Conservation (phyloP, 2,329 filamentous ascomycete species). For the Orbilia brochopaga region DNA sequence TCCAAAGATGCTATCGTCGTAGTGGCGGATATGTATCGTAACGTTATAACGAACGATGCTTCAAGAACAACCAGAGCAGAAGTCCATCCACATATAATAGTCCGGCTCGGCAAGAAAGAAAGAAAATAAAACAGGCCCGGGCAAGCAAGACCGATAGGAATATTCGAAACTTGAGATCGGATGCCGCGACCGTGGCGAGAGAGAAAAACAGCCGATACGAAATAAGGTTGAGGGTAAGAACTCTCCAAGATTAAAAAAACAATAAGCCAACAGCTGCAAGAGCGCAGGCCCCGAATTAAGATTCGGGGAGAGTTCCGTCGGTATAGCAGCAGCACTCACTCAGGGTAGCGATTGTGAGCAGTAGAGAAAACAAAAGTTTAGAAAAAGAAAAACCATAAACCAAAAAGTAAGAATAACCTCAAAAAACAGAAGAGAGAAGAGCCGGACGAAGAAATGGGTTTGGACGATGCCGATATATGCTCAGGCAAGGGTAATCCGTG, state of each 20-base stretch:
- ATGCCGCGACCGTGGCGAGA: slow-evolving; percentile 50
- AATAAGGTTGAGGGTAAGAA: slow-evolving; percentile 39
- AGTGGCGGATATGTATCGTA: too few species aligned
- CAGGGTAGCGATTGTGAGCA: background rate
- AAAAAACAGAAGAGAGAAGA: too few species aligned
- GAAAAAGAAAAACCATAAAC: slow-evolving; percentile 20
- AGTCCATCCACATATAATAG: background rate
- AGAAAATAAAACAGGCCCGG: background rate
- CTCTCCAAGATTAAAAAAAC: background rate
- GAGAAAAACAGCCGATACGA: slow-evolving; percentile 28
- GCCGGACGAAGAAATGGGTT: slow-evolving; percentile 32
- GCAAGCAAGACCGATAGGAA: slow-evolving; percentile 6
- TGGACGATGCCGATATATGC: slow-evolving; percentile 2
- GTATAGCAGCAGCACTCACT: background rate
- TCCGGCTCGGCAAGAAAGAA: background rate
- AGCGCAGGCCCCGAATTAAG: background rate
- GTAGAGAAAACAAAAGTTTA: slow-evolving; percentile 15
- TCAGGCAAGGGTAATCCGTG: slow-evolving; percentile 34
- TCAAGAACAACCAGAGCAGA: slow-evolving; percentile 43
- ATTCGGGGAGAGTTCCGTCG: background rate
- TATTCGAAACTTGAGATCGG: slow-evolving; percentile 37
- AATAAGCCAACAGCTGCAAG: background rate
- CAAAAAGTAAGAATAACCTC: slow-evolving; percentile 26
- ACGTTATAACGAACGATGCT: slow-evolving; percentile 33
- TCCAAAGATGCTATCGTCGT: slow-evolving; percentile 21